Evolutionary conservation across 192 early-diverging fungal species (phyloP).

Genomic region (Coemansia sp.): DNA sequence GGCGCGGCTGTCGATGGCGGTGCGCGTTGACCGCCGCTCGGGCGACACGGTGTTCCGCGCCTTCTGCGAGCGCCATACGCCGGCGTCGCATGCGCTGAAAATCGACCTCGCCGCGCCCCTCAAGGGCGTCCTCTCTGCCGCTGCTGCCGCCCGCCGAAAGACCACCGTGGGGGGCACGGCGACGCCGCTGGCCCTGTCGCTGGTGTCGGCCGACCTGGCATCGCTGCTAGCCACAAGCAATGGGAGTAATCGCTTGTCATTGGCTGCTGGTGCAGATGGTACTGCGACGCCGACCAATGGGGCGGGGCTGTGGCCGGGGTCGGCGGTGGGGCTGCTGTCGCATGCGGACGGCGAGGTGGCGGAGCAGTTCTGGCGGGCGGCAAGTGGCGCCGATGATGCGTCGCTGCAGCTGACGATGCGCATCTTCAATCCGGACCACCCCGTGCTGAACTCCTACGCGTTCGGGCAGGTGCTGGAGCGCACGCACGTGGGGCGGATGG

Average conservation of each 20-base stretch:
- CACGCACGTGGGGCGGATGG: conserved; percentile 8
- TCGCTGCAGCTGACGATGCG: conserved; percentile 51
- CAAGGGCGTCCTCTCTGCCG: conserved; percentile 1
- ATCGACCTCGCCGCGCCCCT: conserved; percentile 39
- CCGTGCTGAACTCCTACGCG: conserved; percentile 45
- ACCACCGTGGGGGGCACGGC: not conserved
- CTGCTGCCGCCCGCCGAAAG: conserved; percentile 5
- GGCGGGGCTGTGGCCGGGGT: conserved; percentile 4
- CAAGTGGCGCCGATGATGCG: conserved; percentile 13
- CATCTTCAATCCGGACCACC: conserved; percentile 37
- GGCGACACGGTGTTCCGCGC: conserved; percentile 67
- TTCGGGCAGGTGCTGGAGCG: conserved; percentile 8
- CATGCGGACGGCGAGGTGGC: conserved; percentile 4
- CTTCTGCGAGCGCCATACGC: conserved; percentile 92
- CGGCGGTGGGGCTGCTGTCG: conserved; percentile 5
- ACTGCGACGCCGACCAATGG: not conserved
- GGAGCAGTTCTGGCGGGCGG: conserved; percentile 7
- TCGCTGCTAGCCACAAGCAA: conserved; percentile 13
- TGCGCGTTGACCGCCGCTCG: conserved; percentile 59
- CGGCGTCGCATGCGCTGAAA: conserved; percentile 51
- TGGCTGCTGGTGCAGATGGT: not conserved
- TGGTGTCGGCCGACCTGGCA: conserved; percentile 23
- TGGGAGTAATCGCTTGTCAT: not conserved
- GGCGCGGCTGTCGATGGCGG: conserved; percentile 85
- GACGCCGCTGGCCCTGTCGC: conserved; percentile 13